Evolutionary conservation across 2,329 filamentous ascomycete species (phyloP), one percentile per base, ranked within the genome.

Genomic region (Arthrobotrys entomopaga): DNA sequence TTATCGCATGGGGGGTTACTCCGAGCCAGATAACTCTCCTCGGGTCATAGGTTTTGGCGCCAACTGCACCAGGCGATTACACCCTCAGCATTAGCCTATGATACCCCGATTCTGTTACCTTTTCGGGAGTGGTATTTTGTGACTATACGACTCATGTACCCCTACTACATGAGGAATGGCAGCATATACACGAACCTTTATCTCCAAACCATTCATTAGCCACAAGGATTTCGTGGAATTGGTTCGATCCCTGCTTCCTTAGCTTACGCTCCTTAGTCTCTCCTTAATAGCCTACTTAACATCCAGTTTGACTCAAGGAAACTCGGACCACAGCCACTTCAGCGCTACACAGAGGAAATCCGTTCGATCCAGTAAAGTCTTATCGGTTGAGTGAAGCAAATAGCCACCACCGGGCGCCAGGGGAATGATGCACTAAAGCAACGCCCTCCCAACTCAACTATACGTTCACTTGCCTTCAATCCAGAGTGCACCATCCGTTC

Each of bases 381-480:
- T 16, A 6, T 16, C 43, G 19, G 19, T 48, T 20, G 13, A 13
- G 43, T 48, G 43, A 20, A 20, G 43, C 43, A 16, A 8, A 16
- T 16, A 48, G 43, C 43, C 43, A 48, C 43, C 43, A 48, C 43
- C 7, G 43, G 43, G 43, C 7, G 11, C 43, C 43, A 48, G 43
- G 43, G 43, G 43, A 48, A 48, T 48, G 43, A 48, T 48, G 43
- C 43, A 48, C 43, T 48, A 5, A 48, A 48, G 43, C 43, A 48
- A n/a, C 43, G 13, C 43, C 43, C 43, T 48, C 43, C 4, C 2
- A 10, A 16, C 43, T 48, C n/a, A 6, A 48, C 6, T 20, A 6
- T 16, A 16, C n/a, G 7, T 16, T 48, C 43, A 48, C 43, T 48
- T 48, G 15, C n/a, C 43, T 16, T 48, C 43, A 16, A 34, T 20